phyloP scores from a whole-genome alignment of 495 filamentous ascomycete species.

The Geoglossum glabrum region DNA sequence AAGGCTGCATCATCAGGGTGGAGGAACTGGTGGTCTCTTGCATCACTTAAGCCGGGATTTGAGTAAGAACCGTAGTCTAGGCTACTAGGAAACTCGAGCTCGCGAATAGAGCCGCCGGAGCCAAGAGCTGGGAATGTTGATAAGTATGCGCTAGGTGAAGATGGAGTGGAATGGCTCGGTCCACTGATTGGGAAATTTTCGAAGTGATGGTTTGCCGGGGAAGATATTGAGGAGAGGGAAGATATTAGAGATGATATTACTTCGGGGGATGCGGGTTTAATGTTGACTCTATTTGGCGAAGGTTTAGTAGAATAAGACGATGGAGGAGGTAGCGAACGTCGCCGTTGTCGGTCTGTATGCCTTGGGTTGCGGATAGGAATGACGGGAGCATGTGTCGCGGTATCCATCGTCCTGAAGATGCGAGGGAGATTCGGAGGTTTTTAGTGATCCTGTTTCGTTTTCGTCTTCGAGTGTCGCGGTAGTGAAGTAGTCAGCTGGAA shows the following conservation, averaged over 20 bases:
- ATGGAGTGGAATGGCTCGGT: conserved; percentile 18
- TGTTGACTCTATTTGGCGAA: conserved; percentile 23
- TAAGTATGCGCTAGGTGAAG: conserved; percentile 14
- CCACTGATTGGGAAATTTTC: conserved; percentile 36
- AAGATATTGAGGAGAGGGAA: conserved; percentile 70
- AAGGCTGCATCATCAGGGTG: conserved; percentile 57
- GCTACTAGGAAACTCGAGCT: conserved; percentile 10
- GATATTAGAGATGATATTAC: conserved; percentile 89
- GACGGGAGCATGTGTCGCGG: not conserved
- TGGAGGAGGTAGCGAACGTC: conserved; percentile 19
- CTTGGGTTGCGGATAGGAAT: not conserved
- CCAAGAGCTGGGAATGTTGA: conserved; percentile 12
- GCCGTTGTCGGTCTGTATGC: not conserved
- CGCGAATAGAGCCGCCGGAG: conserved; percentile 5
- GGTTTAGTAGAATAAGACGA: conserved; percentile 13
- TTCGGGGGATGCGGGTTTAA: conserved; percentile 61
- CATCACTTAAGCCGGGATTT: conserved; percentile 49
- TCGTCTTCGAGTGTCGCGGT: too few species aligned
- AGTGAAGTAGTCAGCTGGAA: not conserved
- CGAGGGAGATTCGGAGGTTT: not conserved
- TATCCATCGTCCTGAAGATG: not conserved
- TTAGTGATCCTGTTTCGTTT: not conserved
- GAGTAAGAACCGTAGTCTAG: conserved; percentile 8
- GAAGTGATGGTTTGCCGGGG: conserved; percentile 52
- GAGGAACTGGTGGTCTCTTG: conserved; percentile 30